A percentile compares a stretch with the other conserved stretches of the same genome.
phyloP scores from a whole-genome alignment of 2,329 filamentous ascomycete genomes.

The Cyclaneusma minus region DNA sequence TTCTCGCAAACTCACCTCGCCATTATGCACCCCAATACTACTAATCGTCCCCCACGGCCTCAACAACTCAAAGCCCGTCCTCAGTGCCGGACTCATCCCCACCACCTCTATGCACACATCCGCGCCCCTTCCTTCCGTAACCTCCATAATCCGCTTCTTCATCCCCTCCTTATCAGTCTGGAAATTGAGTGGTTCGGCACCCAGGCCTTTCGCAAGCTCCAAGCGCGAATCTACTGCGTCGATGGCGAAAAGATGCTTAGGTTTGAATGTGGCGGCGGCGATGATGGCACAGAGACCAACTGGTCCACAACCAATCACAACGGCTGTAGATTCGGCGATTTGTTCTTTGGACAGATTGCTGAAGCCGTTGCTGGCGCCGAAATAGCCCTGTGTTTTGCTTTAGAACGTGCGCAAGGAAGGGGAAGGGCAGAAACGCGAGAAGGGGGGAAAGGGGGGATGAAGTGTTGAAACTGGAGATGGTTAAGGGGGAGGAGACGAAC shows the following conservation, averaged over 20 bases:
- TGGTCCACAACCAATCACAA: constrained; percentile 72
- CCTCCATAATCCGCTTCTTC: constrained; percentile 52
- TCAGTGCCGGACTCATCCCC: constrained; percentile 51
- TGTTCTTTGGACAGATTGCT: constrained; percentile 40
- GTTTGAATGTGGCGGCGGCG: constrained; percentile 59
- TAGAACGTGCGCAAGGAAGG: no score
- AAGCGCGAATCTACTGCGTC: constrained; percentile 65
- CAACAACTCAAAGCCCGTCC: constrained; percentile 54
- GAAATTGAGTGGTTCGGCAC: constrained; percentile 76
- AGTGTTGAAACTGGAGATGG: constrained; percentile 8
- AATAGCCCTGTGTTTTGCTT: constrained; percentile 53
- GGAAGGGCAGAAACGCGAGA: constrained; percentile 4
- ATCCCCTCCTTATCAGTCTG: constrained; percentile 48
- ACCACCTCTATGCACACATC: constrained; percentile 76
- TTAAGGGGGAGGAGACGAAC: no score
- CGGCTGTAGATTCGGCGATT: constrained; percentile 51
- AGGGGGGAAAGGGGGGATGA: constrained; percentile 4
- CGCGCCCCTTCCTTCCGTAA: constrained; percentile 67
- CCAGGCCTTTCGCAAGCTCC: constrained; percentile 54
- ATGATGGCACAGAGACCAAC: constrained; percentile 75
- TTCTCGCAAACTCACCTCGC: constrained; percentile 33
- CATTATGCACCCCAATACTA: constrained; percentile 64
- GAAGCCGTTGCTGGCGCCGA: constrained; percentile 67
- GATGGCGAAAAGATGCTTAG: constrained; percentile 62
- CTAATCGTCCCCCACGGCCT: constrained; percentile 60